Evolutionary conservation across 75 land plant genomes (phyloP), one percentile per base, ranked within the genome.

Genomic region (Azolla pinnata): DNA sequence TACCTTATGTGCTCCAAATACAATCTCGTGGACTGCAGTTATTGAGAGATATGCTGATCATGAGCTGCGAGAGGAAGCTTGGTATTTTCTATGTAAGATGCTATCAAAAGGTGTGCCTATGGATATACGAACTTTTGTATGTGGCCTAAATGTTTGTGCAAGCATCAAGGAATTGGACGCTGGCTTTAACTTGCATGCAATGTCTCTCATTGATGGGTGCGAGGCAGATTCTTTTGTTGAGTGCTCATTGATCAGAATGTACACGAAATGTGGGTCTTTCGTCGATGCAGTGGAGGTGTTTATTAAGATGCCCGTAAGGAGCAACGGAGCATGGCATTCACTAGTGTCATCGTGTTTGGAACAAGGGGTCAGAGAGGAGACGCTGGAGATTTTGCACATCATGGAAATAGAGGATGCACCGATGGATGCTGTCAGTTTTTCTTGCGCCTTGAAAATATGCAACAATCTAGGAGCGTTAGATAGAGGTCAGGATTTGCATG

Each of bases 401-500:
- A n/a, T n/a, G n/a, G n/a, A n/a, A n/a, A n/a, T n/a, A n/a, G n/a
- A n/a, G n/a, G n/a, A n/a, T 46, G 49, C n/a, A 17, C 7, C 42
- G 14, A 3, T 46, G 21, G 49, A 14, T 14, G 10, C 2, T 46
- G 23, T 46, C 17, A 18, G 49, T 18, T 2, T 4, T 46, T 46
- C 10, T 17, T 46, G 49, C 49, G 2, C 14, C 42, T 14, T 23
- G 21, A 14, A 23, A 46, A 14, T 46, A 18, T 46, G 49, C 21
- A 23, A 23, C 14, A 46, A 4, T 46, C 0, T 54, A 56, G 50
- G 62, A 33, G 17, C 63, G 19, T 9, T 79, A 72, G 9, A 70
- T 45, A 21, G 60, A 81, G 38, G 56, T 70, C 2, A 73, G 70
- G 60, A 56, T 44, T 0, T 66, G 46, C 44, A 63, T 74, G 2